A percentile compares a stretch with the other conserved stretches of the same genome.
These are phyloP conservation scores for Ceratocystis cubensis DNA, from an alignment of 2,329 filamentous ascomycete genomes.

Conservation along the genomic window DNA sequence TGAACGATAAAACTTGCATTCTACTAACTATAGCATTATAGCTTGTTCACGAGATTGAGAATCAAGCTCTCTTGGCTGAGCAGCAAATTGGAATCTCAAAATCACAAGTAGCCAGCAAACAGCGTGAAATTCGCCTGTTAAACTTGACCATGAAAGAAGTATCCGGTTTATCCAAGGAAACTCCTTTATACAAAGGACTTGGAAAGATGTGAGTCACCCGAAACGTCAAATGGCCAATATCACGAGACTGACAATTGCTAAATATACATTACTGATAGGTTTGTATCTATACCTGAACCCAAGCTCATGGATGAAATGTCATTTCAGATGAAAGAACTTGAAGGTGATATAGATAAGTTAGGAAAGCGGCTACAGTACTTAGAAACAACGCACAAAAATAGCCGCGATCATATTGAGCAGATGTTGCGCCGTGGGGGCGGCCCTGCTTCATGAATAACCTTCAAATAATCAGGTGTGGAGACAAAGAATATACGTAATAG, in stretches of 20 bases:
- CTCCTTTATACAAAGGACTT: slow-evolving; percentile 82
- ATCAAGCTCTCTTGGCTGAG: slow-evolving; percentile 74
- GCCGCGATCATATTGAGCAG: slow-evolving; percentile 77
- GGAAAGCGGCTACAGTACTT: slow-evolving; percentile 86
- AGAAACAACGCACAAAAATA: slow-evolving; percentile 92
- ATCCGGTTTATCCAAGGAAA: slow-evolving; percentile 58
- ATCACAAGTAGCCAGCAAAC: slow-evolving; percentile 71
- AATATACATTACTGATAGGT: slow-evolving; percentile 47
- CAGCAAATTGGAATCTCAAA: slow-evolving; percentile 84
- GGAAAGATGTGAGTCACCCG: slow-evolving; percentile 71
- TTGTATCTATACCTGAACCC: slow-evolving; percentile 62
- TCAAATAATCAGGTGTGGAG: not conserved
- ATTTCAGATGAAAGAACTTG: slow-evolving; percentile 59
- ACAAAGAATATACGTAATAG: not conserved
- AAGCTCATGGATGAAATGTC: slow-evolving; percentile 65
- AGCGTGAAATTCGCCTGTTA: slow-evolving; percentile 76
- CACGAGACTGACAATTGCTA: not conserved
- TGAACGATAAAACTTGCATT: not conserved
- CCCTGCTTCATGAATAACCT: not conserved
- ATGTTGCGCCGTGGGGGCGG: slow-evolving; percentile 47
- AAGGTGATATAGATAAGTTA: slow-evolving; percentile 65
- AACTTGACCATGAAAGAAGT: slow-evolving; percentile 80
- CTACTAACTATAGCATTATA: slow-evolving; percentile 30
- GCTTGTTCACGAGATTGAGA: slow-evolving; percentile 89
- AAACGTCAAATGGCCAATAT: slow-evolving; percentile 1